phyloP scores from a whole-genome alignment of 2,329 filamentous ascomycete genomes.

The Chrysoporthe deuterocubensis region DNA sequence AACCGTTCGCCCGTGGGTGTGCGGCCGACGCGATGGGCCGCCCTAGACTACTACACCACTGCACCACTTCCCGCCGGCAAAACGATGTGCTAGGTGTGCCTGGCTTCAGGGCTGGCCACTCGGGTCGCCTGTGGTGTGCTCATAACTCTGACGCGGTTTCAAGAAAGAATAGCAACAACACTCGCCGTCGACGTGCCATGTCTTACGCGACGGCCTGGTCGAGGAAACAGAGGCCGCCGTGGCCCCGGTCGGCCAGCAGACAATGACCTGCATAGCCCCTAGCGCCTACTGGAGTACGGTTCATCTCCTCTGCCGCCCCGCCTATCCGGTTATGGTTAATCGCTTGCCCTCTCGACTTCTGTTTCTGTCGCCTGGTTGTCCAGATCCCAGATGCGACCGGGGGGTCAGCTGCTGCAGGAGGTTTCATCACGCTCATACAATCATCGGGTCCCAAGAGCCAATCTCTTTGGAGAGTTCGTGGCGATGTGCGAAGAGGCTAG shows the following conservation, averaged over 20 bases:
- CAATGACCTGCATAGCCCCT: slow-evolving; percentile 20
- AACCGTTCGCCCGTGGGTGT: slow-evolving; percentile 15
- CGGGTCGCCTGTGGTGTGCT: slow-evolving; percentile 23
- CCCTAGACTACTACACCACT: slow-evolving; percentile 15
- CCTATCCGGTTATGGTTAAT: slow-evolving; percentile 19
- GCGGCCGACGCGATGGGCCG: slow-evolving; percentile 27
- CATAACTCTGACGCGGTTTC: slow-evolving; percentile 35
- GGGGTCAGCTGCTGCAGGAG: slow-evolving; percentile 10
- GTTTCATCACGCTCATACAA: slow-evolving; percentile 37
- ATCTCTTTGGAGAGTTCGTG: slow-evolving; percentile 43
- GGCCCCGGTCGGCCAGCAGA: slow-evolving; percentile 9
- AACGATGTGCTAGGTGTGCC: slow-evolving; percentile 20
- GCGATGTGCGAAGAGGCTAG: slow-evolving; percentile 39
- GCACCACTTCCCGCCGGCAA: slow-evolving; percentile 10
- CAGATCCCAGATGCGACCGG: slow-evolving; percentile 18
- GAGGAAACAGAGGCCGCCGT: slow-evolving; percentile 9
- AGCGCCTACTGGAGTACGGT: slow-evolving; percentile 8
- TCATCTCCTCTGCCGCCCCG: slow-evolving; percentile 15
- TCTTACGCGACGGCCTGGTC: slow-evolving; percentile 21
- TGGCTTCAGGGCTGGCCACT: slow-evolving; percentile 25
- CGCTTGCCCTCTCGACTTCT: slow-evolving; percentile 8
- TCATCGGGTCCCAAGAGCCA: slow-evolving; percentile 48
- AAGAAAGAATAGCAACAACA: slow-evolving; percentile 35
- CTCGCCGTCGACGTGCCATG: slow-evolving; percentile 1
- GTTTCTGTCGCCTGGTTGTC: slow-evolving; percentile 17